Percentiles rank a stretch among this genome's conserved stretches.
These are phyloP conservation scores for Mitragyna speciosa DNA, from an alignment of 257 asterid species.

Conservation along the genomic window DNA sequence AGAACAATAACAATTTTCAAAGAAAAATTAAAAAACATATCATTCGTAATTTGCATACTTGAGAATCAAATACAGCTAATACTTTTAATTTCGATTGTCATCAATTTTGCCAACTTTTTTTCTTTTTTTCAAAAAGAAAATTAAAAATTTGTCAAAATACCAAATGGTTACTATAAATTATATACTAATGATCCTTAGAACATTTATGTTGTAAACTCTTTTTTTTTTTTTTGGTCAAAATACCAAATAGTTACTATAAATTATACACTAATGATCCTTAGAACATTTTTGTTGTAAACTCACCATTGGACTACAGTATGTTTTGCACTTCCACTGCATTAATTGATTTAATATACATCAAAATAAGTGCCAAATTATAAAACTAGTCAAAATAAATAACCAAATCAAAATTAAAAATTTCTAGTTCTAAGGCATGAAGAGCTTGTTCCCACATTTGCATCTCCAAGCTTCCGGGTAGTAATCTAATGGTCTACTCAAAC, in stretches of 20 bases:
- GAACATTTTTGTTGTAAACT: slow-evolving; percentile 15
- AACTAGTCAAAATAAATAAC: not conserved
- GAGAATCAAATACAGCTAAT: too few species aligned
- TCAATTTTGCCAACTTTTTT: too few species aligned
- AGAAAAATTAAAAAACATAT: too few species aligned
- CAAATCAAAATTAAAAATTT: not conserved
- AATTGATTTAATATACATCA: not conserved
- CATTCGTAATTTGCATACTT: too few species aligned
- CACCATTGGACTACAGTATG: not conserved
- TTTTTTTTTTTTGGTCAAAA: too few species aligned
- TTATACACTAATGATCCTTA: slow-evolving; percentile 8
- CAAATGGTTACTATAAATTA: not conserved
- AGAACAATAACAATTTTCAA: too few species aligned
- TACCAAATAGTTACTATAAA: not conserved
- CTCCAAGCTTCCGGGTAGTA: slow-evolving; percentile 95
- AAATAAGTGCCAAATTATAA: not conserved
- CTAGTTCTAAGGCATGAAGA: slow-evolving; percentile 59
- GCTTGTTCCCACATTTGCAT: slow-evolving; percentile 76
- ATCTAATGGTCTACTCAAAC: slow-evolving; percentile 60
- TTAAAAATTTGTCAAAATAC: not conserved
- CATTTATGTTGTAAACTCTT: slow-evolving; percentile 10
- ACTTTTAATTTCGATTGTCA: too few species aligned
- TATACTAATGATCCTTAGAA: slow-evolving; percentile 14
- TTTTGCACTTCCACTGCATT: slow-evolving; percentile 4
- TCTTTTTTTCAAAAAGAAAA: too few species aligned